A percentile compares a stretch with the other conserved stretches of the same genome.
These are phyloP conservation scores for Emmonsia crescens DNA, from an alignment of 2,329 filamentous ascomycete genomes.

Conservation along the genomic window DNA sequence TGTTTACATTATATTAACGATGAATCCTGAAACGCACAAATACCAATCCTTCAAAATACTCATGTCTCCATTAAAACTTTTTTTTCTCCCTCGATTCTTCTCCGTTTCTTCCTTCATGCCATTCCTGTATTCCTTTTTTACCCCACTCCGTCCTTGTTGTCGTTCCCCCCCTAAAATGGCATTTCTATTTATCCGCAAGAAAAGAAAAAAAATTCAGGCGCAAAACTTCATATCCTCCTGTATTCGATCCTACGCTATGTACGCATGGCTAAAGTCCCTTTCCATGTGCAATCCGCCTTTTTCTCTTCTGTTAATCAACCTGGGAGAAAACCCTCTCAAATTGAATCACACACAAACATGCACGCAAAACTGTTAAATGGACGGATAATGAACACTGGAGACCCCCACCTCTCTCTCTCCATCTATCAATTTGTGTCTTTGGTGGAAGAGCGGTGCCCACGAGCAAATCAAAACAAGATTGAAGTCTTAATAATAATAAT, in stretches of 20 bases:
- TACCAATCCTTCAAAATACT: slow-evolving; percentile 9
- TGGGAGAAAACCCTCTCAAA: not conserved
- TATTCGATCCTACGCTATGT: not conserved
- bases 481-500: not conserved
- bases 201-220: not conserved
- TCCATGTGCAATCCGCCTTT: slow-evolving; percentile 11
- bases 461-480: not conserved
- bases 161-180: not conserved
- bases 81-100: slow-evolving; percentile 10
- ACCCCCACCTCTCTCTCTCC: not conserved
- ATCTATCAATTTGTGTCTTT: not conserved
- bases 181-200: slow-evolving; percentile 2
- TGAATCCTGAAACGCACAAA: not conserved
- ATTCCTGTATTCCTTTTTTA: slow-evolving; percentile 3
- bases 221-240: not conserved
- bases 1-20: not conserved
- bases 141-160: not conserved
- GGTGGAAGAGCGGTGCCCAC: not conserved
- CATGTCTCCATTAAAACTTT: slow-evolving; percentile 9
- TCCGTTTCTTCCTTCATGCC: slow-evolving; percentile 11
- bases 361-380: not conserved
- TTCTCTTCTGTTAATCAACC: not conserved
- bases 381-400: not conserved
- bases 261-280: not conserved
- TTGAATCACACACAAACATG: not conserved